These are phyloP conservation scores for Mortierella alpina DNA, from an alignment of 192 early-diverging fungal genomes.

Conservation along the genomic window DNA sequence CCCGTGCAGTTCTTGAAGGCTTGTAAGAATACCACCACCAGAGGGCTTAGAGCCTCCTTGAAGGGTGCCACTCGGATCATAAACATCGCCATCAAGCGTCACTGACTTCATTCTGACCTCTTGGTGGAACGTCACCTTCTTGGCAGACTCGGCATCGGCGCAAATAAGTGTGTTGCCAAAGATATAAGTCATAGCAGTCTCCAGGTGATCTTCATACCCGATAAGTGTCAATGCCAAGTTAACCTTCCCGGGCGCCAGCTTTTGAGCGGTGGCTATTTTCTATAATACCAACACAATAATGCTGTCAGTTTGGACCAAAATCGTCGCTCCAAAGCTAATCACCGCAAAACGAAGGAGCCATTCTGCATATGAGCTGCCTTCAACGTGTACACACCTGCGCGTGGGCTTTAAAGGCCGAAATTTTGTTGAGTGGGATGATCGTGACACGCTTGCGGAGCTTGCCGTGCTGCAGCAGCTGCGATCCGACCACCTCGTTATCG, in stretches of 20 bases:
- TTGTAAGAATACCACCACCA: slow-evolving; percentile 76
- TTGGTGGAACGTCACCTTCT: slow-evolving; percentile 90
- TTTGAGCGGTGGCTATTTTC: slow-evolving; percentile 78
- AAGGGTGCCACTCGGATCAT: slow-evolving; percentile 94
- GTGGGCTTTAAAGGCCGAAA: slow-evolving; percentile 66
- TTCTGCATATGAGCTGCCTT: neutral
- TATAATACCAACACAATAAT: slow-evolving; percentile 29
- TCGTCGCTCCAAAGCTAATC: too few species aligned
- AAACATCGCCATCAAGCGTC: slow-evolving; percentile 96
- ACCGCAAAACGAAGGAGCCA: neutral
- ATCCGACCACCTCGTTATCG: slow-evolving; percentile 83
- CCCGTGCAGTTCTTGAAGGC: slow-evolving; percentile 79
- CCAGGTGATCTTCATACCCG: slow-evolving; percentile 83
- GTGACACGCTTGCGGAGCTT: slow-evolving; percentile 83
- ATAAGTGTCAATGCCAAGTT: slow-evolving; percentile 89
- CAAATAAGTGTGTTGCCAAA: slow-evolving; percentile 96
- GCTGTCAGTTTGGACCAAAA: slow-evolving; percentile 41
- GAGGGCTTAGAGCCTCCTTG: slow-evolving; percentile 89
- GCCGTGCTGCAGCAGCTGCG: slow-evolving; percentile 84
- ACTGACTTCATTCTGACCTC: slow-evolving; percentile 88
- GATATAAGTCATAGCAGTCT: slow-evolving; percentile 88
- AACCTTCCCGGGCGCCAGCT: slow-evolving; percentile 87
- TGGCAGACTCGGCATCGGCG: slow-evolving; percentile 84
- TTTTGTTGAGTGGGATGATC: slow-evolving; percentile 97
- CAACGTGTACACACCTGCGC: slow-evolving; percentile 52